Base-by-base conservation (phyloP, 2,329 filamentous ascomycete species). In the Blastomyces parvus region DNA sequence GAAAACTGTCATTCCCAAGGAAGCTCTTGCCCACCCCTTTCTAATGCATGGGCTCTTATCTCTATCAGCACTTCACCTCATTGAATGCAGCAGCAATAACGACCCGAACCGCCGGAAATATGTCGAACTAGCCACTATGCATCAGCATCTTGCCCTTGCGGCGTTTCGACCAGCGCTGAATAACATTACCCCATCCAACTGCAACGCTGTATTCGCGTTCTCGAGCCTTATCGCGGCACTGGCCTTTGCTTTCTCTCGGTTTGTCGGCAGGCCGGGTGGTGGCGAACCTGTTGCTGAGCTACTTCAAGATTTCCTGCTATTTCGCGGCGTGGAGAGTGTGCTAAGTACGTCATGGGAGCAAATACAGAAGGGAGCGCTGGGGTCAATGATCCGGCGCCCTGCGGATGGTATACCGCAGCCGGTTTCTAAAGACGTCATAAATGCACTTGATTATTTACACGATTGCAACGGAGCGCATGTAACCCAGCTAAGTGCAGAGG, bases 181-280 rank as follows among this genome's bases (percentile, higher is more conserved):
- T 56, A 68, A 68, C 56, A 69, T 74, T 44, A 70, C 66, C 9
- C 65, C 66, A 27, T 68, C 69, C 8, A 75, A 73, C 63, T 74
- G 71, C 60, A 66, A 70, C 48, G 71, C 73, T 11, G 65, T 75
- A 19, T 74, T 75, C 56, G 69, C 70, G 19, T 71, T 74, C 42
- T 71, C 71, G 4, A 66, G 63, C 38, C 60, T 75, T 42, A 69
- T 73, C n/a, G 70, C 72, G 8, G 68, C 72, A 22, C 65, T 73
- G 36, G 70, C 71, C 19, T 73, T 73, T 63, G 72, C 69, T 2
- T 70, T 67, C 42, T 66, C 70, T 30, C 66, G 66, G 42, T 63
- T 63, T 22, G 64, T 65, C 13, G 68, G 67, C 58, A 65, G 60
- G 27, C 60, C 66, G 19, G 64, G 63, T 22, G 42, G 65, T 27